Evolutionary conservation across 805 yeast species (phyloP).

Genomic region (Lipomyces sp.): DNA sequence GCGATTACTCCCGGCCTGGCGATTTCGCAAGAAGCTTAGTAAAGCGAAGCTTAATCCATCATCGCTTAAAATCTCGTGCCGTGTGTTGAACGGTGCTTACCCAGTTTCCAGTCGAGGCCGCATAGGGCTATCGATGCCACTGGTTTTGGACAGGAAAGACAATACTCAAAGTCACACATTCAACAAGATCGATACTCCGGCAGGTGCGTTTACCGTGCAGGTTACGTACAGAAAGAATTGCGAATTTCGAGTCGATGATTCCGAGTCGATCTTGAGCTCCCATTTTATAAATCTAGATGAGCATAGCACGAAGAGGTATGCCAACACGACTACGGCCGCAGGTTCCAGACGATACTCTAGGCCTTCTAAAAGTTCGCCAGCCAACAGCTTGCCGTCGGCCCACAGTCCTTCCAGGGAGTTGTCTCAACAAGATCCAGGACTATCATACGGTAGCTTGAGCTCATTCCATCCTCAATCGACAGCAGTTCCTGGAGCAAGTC

Average conservation of each 20-base stretch:
- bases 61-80: conserved; percentile 57
- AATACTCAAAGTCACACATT: conserved; percentile 58
- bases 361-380: conserved; percentile 14
- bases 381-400: conserved; percentile 15
- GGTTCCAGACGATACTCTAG: conserved; percentile 18
- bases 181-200: conserved; percentile 72
- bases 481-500: conserved; percentile 10
- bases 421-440: conserved; percentile 8
- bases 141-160: conserved; percentile 50
- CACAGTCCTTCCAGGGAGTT: not conserved
- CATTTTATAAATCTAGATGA: conserved; percentile 59
- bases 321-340: conserved; percentile 16
- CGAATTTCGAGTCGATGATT: conserved; percentile 68
- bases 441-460: conserved; percentile 21
- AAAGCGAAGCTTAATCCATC: conserved; percentile 48
- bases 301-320: conserved; percentile 7
- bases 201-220: conserved; percentile 73
- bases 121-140: conserved; percentile 48
- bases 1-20: conserved; percentile 73
- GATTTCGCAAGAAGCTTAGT: conserved; percentile 55
- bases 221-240: conserved; percentile 79
- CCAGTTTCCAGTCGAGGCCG: conserved; percentile 65
- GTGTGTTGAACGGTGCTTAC: conserved; percentile 68
- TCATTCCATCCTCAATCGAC: conserved; percentile 5
- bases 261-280: conserved; percentile 64